phyloP scores from a whole-genome alignment of 139 green algal species.

The Trebouxia sp. region DNA sequence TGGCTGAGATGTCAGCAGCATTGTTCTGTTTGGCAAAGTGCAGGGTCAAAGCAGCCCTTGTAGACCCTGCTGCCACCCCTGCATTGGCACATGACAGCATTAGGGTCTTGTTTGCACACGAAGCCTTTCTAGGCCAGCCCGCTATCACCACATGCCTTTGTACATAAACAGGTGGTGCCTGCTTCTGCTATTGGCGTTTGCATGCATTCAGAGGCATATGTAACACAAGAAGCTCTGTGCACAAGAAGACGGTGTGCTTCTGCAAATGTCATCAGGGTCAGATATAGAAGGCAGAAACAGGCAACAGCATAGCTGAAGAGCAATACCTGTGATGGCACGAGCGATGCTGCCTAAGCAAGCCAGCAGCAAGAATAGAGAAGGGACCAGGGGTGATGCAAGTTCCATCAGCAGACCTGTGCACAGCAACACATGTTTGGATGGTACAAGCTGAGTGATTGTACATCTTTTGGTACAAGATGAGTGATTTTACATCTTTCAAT shows the following conservation, averaged over 20 bases:
- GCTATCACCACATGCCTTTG: too few species aligned
- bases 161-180: too few species aligned
- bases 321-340: conserved; percentile 57
- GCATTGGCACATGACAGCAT: too few species aligned
- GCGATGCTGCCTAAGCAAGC: conserved; percentile 67
- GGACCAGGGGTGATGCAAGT: conserved; percentile 55
- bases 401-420: conserved; percentile 51
- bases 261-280: background rate
- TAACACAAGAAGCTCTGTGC: background rate
- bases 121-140: too few species aligned
- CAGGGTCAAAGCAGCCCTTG: conserved; percentile 80
- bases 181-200: too few species aligned
- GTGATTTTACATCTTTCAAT: background rate
- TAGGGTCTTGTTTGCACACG: too few species aligned
- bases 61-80: conserved; percentile 77
- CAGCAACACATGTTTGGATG: too few species aligned
- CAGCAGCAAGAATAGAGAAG: conserved; percentile 53
- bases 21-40: conserved; percentile 81
- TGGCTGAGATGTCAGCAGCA: conserved; percentile 82
- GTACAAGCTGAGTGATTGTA: background rate
- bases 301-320: background rate
- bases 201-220: too few species aligned
- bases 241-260: background rate
- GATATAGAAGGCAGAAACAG: background rate
- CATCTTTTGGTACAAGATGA: background rate